These are phyloP conservation scores for Groenewaldozyma salmanticensis DNA, from an alignment of 805 yeast genomes.

Conservation along the genomic window DNA sequence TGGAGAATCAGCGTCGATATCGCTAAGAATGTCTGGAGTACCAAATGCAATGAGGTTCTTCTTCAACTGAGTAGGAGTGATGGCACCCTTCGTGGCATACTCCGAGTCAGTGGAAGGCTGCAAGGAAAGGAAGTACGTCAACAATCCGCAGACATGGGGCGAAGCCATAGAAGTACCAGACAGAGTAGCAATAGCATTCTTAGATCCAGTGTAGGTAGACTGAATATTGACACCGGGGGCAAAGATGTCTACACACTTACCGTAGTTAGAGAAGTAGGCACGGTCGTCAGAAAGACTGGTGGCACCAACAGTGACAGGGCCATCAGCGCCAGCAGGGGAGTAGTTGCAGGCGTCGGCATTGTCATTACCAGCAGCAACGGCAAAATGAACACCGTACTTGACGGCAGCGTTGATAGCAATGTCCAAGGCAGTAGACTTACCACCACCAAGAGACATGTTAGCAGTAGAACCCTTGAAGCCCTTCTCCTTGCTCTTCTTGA, in stretches of 20 bases:
- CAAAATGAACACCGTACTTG: slow-evolving; percentile 46
- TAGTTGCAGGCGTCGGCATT: slow-evolving; percentile 49
- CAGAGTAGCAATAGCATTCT: slow-evolving; percentile 40
- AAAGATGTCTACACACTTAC: slow-evolving; percentile 43
- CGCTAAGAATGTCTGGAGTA: slow-evolving; percentile 37
- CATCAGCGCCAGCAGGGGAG: slow-evolving; percentile 53
- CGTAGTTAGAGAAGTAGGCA: slow-evolving; percentile 47
- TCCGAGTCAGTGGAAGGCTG: slow-evolving; percentile 44
- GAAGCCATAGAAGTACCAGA: slow-evolving; percentile 61
- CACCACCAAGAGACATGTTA: slow-evolving; percentile 56
- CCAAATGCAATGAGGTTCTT: slow-evolving; percentile 42
- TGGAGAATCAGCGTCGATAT: slow-evolving; percentile 42
- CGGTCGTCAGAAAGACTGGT: slow-evolving; percentile 35
- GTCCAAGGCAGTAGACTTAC: slow-evolving; percentile 46
- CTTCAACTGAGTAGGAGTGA: slow-evolving; percentile 47
- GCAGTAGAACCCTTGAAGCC: slow-evolving; percentile 53
- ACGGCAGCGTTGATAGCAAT: slow-evolving; percentile 50
- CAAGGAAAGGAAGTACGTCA: slow-evolving; percentile 47
- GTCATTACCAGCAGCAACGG: slow-evolving; percentile 58
- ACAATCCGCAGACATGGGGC: slow-evolving; percentile 48
- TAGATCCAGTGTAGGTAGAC: slow-evolving; percentile 47
- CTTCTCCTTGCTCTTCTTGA: slow-evolving; percentile 30
- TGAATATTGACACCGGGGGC: slow-evolving; percentile 49
- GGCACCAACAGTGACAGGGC: slow-evolving; percentile 44
- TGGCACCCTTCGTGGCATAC: slow-evolving; percentile 34